Percentiles rank a stretch among this genome's conserved stretches.
Conservation (phyloP, 495 filamentous ascomycete genomes). For the Hypomontagnella submonticulosa region DNA sequence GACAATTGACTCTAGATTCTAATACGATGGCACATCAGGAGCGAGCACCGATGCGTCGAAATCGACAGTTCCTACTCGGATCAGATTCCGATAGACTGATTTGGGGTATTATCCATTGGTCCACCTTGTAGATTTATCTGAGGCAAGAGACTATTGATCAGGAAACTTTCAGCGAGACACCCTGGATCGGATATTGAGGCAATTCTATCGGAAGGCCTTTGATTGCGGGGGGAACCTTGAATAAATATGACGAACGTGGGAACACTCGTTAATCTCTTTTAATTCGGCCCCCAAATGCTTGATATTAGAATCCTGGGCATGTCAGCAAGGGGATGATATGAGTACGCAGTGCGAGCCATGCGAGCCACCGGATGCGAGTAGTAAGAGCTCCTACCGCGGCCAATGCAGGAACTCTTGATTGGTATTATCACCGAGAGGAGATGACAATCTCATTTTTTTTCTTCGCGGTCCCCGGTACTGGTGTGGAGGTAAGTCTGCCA, state of each 20-base stretch:
- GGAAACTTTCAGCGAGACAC: slow-evolving; percentile 42
- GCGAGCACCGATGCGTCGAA: slow-evolving; percentile 16
- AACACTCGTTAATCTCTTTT: slow-evolving; percentile 38
- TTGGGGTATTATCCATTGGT: slow-evolving; percentile 7
- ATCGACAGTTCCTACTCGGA: slow-evolving; percentile 22
- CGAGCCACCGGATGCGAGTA: slow-evolving; percentile 24
- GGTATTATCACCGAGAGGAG: slow-evolving; percentile 37
- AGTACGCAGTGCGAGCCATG: slow-evolving; percentile 28
- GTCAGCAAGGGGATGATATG: slow-evolving; percentile 21
- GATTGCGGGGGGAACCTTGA: slow-evolving; percentile 37
- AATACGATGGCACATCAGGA: slow-evolving; percentile 34
- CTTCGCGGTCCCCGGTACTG: slow-evolving; percentile 30
- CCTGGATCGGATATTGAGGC: slow-evolving; percentile 36
- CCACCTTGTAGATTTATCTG: slow-evolving; percentile 24
- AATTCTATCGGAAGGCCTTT: slow-evolving; percentile 37
- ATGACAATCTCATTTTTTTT: slow-evolving; percentile 33
- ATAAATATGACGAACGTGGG: slow-evolving; percentile 34
- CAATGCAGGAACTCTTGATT: slow-evolving; percentile 34
- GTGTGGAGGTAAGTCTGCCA: slow-evolving; percentile 40
- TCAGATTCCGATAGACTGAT: slow-evolving; percentile 29
- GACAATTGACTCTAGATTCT: slow-evolving; percentile 25
- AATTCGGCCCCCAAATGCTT: slow-evolving; percentile 33
- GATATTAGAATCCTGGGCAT: slow-evolving; percentile 34
- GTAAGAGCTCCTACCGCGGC: slow-evolving; percentile 34
- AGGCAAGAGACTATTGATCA: slow-evolving; percentile 24